Evolutionary conservation across 2,329 filamentous ascomycete genomes (phyloP), one percentile per base, ranked within the genome.

Genomic region (Aureobasidium sp.): DNA sequence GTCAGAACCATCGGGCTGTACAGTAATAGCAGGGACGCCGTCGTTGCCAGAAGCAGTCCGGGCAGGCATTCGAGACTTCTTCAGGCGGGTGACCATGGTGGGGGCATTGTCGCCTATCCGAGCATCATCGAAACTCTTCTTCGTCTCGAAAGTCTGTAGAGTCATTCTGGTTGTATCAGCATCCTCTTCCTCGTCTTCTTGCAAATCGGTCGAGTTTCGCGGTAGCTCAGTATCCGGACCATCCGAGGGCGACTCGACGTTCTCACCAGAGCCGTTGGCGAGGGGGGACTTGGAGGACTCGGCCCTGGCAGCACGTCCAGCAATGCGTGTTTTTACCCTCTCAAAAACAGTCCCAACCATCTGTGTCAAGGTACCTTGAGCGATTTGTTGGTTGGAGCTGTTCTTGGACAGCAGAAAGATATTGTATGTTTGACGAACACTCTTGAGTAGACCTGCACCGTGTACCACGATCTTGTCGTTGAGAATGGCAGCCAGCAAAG

Each of bases 391-490:
- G 72, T 97, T 99, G 60, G 90, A 85, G 64, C 88, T 95, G 65
- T 87, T 96, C 71, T 94, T 91, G 66, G 93, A 97, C 54, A 97
- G 84, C 62, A 99, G 81, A 74, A 99, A 99, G 67, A 99, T 95
- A 77, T 99, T 99, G 80, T 99, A 99, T 61, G 96, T 95, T 74
- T 97, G 90, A 67, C 94, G 88, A 65, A 99, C 91, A 59, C 94
- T 93, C 78, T 99, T 99, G 65, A 99, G 81, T 64, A 99, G 81
- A 64, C 94, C 95, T 38, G 94, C 93, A 62, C 94, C 94, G 73
- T 99, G 94, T 1, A 99, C 95, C 45, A 99, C 91, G 65, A 97
- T 96, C 77, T 97, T 99, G 78, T 99, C 94, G 71, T 97, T 97
- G 65, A 99, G 79, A 15, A 99, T 94, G 15, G 95, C 95, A 15